phyloP scores from a whole-genome alignment of 2,329 filamentous ascomycete genomes.

The Colletotrichum sp. region DNA sequence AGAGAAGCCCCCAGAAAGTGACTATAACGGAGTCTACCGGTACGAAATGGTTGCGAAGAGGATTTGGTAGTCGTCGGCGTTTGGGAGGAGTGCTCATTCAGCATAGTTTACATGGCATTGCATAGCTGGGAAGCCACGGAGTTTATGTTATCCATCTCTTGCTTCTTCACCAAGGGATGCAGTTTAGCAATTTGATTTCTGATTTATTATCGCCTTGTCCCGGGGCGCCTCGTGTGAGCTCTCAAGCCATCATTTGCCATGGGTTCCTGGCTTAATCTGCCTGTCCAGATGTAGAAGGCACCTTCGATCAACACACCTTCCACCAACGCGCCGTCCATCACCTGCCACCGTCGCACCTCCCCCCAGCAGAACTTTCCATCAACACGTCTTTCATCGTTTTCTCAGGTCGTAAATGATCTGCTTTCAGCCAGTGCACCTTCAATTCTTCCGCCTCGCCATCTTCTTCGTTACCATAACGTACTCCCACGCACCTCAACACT shows the following conservation, averaged over 20 bases:
- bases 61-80: slow-evolving; percentile 72
- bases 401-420: background rate
- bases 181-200: background rate
- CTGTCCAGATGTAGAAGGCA: background rate
- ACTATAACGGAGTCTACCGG: slow-evolving; percentile 71
- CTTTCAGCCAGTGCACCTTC: background rate
- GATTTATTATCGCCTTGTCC: background rate
- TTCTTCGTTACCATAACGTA: background rate
- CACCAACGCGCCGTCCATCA: background rate
- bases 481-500: background rate
- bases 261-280: background rate
- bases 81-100: background rate
- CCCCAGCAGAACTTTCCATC: background rate
- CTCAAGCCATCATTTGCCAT: background rate
- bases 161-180: background rate
- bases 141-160: background rate
- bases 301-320: background rate
- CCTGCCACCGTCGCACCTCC: background rate
- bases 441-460: background rate
- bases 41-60: slow-evolving; percentile 97
- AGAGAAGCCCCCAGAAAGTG: slow-evolving; percentile 45
- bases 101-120: background rate
- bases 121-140: background rate
- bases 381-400: background rate
- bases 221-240: background rate